Percentiles rank a stretch among this genome's conserved stretches.
Evolutionary conservation across 2,329 filamentous ascomycete species (phyloP).

Genomic region (Penicillium italicum): DNA sequence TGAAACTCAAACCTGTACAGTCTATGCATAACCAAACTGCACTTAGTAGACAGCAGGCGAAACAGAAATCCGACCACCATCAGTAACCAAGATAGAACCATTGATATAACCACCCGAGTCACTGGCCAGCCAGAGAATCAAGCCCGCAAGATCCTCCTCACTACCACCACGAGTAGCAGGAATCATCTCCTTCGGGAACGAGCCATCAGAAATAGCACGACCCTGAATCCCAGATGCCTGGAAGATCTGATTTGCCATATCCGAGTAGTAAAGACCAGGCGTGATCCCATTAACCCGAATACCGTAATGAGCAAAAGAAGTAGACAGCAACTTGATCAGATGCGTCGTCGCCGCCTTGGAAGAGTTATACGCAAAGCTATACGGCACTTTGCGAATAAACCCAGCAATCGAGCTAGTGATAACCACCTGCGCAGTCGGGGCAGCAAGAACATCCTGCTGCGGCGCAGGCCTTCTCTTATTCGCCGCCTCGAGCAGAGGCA

Average conservation of each 20-base stretch:
- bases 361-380: constrained; percentile 44
- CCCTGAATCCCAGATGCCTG: constrained; percentile 35
- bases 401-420: constrained; percentile 49
- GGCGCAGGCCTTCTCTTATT: constrained; percentile 38
- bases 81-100: constrained; percentile 59
- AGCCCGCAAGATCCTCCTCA: constrained; percentile 61
- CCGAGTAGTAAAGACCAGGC: constrained; percentile 56
- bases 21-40: not conserved
- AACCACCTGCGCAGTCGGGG: constrained; percentile 45
- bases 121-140: constrained; percentile 63
- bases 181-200: constrained; percentile 45
- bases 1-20: not conserved
- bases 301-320: constrained; percentile 36
- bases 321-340: constrained; percentile 50
- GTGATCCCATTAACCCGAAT: constrained; percentile 52
- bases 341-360: constrained; percentile 50
- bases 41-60: constrained; percentile 54
- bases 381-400: constrained; percentile 38
- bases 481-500: constrained; percentile 42
- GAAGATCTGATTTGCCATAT: constrained; percentile 56
- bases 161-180: constrained; percentile 60
- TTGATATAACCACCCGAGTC: constrained; percentile 64
- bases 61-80: constrained; percentile 59
- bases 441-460: constrained; percentile 26
- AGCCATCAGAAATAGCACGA: constrained; percentile 38